Percentiles rank a stretch among this genome's conserved stretches.
Conservation (phyloP, 2,329 filamentous ascomycete genomes). For the Malbranchea zuffiana region DNA sequence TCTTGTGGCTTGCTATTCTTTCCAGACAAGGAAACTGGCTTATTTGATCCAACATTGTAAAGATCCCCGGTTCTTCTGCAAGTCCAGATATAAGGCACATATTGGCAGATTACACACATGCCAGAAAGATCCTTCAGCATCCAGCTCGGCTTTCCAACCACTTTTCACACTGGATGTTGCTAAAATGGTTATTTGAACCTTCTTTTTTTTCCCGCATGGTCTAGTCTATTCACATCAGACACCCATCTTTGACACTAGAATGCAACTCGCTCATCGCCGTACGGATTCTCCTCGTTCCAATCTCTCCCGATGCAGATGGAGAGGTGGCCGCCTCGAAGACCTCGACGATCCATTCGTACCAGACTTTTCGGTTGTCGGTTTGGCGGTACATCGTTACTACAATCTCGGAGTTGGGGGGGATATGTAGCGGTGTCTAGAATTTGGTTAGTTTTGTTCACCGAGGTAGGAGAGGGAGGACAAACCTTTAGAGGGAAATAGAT, state of each 20-base stretch:
- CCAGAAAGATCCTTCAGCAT: no score
- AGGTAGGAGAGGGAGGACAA: conserved; percentile 23
- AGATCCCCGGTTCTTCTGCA: no score
- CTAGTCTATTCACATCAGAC: conserved; percentile 36
- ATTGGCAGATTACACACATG: no score
- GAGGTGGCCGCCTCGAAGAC: conserved; percentile 45
- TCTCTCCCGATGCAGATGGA: not conserved
- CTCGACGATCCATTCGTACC: conserved; percentile 98
- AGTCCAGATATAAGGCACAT: no score
- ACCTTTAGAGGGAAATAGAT: conserved; percentile 97
- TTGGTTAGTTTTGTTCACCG: not conserved
- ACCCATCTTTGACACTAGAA: conserved; percentile 40
- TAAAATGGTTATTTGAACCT: not conserved
- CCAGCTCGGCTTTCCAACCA: no score
- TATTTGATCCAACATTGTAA: no score
- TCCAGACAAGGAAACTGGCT: no score
- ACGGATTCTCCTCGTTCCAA: conserved; percentile 12
- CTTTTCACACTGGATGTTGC: no score
- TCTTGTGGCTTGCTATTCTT: no score
- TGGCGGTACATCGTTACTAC: conserved; percentile 92
- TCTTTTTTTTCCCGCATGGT: no score
- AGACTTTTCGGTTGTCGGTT: conserved; percentile 89
- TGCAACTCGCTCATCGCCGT: conserved; percentile 39
- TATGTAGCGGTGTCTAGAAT: conserved; percentile 66
- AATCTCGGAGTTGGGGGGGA: conserved; percentile 73